These are phyloP conservation scores for Artemisia tridentata DNA, from an alignment of 129 eudicot species.

Conservation along the genomic window DNA sequence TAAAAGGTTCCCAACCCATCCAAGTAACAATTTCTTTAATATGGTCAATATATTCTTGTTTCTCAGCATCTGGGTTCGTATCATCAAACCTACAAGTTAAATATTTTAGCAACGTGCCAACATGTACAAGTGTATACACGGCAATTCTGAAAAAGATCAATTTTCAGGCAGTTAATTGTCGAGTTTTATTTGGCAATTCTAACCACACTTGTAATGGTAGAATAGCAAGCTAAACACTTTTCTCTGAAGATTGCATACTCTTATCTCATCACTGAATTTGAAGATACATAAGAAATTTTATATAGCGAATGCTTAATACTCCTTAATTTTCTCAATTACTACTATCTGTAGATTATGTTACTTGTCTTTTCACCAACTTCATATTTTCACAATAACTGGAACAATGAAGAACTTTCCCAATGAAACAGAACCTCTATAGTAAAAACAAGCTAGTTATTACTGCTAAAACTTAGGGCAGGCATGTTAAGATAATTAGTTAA, in stretches of 20 bases:
- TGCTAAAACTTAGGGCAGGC: too few species aligned
- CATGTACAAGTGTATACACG: not conserved
- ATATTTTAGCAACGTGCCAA: not conserved
- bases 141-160: not conserved
- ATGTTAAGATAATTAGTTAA: not conserved
- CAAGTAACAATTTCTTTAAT: slow-evolving; percentile 84
- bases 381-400: not conserved
- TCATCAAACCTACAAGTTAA: slow-evolving; percentile 72
- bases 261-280: not conserved
- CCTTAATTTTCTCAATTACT: not conserved
- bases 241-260: not conserved
- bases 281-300: not conserved
- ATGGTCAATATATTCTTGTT: slow-evolving; percentile 94
- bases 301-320: not conserved
- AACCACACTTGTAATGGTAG: not conserved
- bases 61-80: slow-evolving; percentile 97
- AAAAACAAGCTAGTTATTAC: too few species aligned
- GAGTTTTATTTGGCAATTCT: not conserved
- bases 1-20: slow-evolving; percentile 98
- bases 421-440: not conserved
- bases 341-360: not conserved
- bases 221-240: not conserved
- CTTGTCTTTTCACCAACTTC: not conserved
- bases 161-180: not conserved
- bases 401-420: not conserved